Percentiles rank a stretch among this genome's conserved stretches.
These are phyloP conservation scores for Suillus americanus DNA, from an alignment of 768 basidiomycete species.

Conservation along the genomic window DNA sequence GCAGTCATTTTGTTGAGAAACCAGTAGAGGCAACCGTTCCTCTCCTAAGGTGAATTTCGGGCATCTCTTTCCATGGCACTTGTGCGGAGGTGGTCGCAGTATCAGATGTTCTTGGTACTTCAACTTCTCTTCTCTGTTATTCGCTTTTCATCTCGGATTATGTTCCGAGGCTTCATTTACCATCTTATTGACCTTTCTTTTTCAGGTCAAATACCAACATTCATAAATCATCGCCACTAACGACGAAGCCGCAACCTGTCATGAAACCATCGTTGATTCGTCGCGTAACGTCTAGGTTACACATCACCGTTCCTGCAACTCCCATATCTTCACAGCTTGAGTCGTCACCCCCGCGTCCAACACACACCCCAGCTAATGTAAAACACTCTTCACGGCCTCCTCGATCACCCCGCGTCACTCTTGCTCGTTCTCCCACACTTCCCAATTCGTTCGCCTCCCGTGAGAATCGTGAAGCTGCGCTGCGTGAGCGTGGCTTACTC, in stretches of 20 bases:
- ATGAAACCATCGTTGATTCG: slow-evolving; percentile 25
- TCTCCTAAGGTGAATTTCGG: slow-evolving; percentile 16
- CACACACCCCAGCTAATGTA: slow-evolving; percentile 13
- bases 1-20: neutral
- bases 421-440: slow-evolving; percentile 13
- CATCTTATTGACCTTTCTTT: neutral
- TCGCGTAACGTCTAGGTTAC: slow-evolving; percentile 29
- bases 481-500: slow-evolving; percentile 59
- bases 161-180: neutral
- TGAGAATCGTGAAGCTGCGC: slow-evolving; percentile 45
- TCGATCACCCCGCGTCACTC: slow-evolving; percentile 5
- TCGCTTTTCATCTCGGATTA: neutral
- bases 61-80: neutral
- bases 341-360: slow-evolving; percentile 14
- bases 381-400: slow-evolving; percentile 1
- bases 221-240: neutral
- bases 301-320: slow-evolving; percentile 19
- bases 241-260: slow-evolving; percentile 1
- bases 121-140: neutral
- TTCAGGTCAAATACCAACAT: slow-evolving; percentile 3
- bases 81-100: neutral
- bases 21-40: slow-evolving; percentile 5
- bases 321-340: slow-evolving; percentile 4
- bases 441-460: slow-evolving; percentile 26
- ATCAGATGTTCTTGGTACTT: neutral